Evolutionary conservation across 2,329 filamentous ascomycete species (phyloP).

Genomic region (Botrytis paeoniae): DNA sequence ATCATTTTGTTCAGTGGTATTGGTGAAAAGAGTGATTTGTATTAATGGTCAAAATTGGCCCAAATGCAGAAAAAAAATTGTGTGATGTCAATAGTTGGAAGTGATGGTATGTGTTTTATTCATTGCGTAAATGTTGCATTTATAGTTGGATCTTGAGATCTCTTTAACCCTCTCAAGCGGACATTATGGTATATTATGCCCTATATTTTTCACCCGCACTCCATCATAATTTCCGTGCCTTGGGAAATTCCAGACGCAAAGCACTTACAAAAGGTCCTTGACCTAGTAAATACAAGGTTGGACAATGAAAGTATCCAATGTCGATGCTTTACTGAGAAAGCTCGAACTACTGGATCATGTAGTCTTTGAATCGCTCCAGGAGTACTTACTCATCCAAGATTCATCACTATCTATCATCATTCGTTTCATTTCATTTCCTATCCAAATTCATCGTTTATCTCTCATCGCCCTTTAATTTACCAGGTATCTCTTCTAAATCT

Average conservation of each 20-base stretch:
- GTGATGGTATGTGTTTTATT: not conserved
- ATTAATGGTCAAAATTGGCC: not conserved
- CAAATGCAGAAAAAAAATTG: not conserved
- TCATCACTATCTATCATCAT: slow-evolving; percentile 1
- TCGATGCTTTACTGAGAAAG: not conserved
- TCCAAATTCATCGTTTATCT: not conserved
- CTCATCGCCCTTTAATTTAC: slow-evolving; percentile 48
- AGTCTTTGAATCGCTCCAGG: not conserved
- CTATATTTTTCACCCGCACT: not conserved
- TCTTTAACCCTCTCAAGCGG: not conserved
- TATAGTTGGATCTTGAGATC: not conserved
- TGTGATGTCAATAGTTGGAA: not conserved
- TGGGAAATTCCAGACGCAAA: not conserved
- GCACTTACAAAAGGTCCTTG: not conserved
- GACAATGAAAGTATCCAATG: not conserved
- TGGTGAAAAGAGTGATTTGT: not conserved
- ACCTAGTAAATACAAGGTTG: not conserved
- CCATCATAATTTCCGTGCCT: not conserved
- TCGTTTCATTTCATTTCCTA: not conserved
- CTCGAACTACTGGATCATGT: not conserved
- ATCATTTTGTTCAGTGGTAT: not conserved
- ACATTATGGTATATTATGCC: not conserved
- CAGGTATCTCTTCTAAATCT: slow-evolving; percentile 78
- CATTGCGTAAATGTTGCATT: not conserved
- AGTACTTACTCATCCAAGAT: not conserved